Percentiles rank a stretch among this genome's conserved stretches.
Evolutionary conservation across 306 rosid genomes (phyloP).

Genomic region (Vigna unguiculata): DNA sequence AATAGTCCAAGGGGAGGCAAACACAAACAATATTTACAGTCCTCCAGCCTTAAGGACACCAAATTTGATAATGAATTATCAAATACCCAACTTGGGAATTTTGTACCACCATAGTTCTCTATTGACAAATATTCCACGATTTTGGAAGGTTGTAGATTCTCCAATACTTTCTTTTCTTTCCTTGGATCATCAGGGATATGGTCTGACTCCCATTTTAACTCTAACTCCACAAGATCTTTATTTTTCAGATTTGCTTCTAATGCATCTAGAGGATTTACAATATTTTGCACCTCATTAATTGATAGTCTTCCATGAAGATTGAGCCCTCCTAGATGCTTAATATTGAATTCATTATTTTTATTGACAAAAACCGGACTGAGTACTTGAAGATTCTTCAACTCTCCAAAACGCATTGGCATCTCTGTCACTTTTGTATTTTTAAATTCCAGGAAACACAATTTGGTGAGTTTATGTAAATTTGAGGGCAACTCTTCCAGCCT

Average conservation of each 20-base stretch:
- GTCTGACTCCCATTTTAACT: background rate
- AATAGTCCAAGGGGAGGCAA: background rate
- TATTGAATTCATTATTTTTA: background rate
- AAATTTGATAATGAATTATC: background rate
- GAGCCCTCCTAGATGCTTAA: background rate
- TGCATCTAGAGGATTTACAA: background rate
- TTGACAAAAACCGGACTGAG: background rate
- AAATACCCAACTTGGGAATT: background rate
- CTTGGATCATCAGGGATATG: background rate
- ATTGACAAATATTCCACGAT: too few relatives aligned
- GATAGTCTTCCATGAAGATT: background rate
- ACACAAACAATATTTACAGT: background rate
- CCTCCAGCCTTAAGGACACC: background rate
- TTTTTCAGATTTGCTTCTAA: background rate
- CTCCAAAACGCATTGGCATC: background rate
- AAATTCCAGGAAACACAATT: background rate
- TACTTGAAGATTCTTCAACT: background rate
- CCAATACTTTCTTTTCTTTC: background rate
- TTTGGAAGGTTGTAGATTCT: constrained; percentile 3
- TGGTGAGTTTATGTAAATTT: background rate
- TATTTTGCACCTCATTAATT: background rate
- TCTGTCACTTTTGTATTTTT: background rate
- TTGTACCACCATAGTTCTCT: background rate
- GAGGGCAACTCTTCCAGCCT: background rate
- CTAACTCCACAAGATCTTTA: background rate